A percentile compares a stretch with the other conserved stretches of the same genome.
Evolutionary conservation across 129 eudicot genomes (phyloP).

Genomic region (Scalesia atractyloides): DNA sequence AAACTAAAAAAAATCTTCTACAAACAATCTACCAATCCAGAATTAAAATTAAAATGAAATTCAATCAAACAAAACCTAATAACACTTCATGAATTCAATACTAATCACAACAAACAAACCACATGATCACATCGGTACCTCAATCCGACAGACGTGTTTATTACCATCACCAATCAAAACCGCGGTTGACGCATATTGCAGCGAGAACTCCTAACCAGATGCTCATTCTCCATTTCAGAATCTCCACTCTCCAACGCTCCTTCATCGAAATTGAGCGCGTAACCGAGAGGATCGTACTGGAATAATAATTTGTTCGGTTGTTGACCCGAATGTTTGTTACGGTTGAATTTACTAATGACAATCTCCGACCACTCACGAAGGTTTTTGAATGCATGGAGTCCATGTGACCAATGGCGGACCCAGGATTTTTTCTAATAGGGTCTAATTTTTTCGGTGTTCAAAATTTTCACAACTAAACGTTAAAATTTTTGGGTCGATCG

Average conservation of each 20-base stretch:
- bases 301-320: slow-evolving; percentile 32
- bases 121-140: slow-evolving; percentile 39
- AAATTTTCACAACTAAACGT: too few species aligned
- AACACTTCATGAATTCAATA: too few species aligned
- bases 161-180: slow-evolving; percentile 17
- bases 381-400: slow-evolving; percentile 47
- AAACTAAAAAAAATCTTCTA: background rate
- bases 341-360: slow-evolving; percentile 65
- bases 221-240: slow-evolving; percentile 44
- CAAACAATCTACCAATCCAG: too few species aligned
- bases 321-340: slow-evolving; percentile 33
- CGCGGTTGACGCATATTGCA: slow-evolving; percentile 49
- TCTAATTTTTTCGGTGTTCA: too few species aligned
- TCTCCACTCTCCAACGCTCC: slow-evolving; percentile 39
- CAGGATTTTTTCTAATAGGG: too few species aligned
- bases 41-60: too few species aligned
- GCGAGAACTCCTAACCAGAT: slow-evolving; percentile 52
- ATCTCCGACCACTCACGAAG: slow-evolving; percentile 78
- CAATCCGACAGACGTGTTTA: slow-evolving; percentile 39
- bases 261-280: slow-evolving; percentile 70
- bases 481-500: too few species aligned
- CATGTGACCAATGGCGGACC: slow-evolving; percentile 47
- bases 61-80: slow-evolving; percentile 28
- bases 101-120: too few species aligned
- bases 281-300: slow-evolving; percentile 73